Conservation (phyloP, 2,329 filamentous ascomycete genomes). For the Pochonia chlamydosporia region DNA sequence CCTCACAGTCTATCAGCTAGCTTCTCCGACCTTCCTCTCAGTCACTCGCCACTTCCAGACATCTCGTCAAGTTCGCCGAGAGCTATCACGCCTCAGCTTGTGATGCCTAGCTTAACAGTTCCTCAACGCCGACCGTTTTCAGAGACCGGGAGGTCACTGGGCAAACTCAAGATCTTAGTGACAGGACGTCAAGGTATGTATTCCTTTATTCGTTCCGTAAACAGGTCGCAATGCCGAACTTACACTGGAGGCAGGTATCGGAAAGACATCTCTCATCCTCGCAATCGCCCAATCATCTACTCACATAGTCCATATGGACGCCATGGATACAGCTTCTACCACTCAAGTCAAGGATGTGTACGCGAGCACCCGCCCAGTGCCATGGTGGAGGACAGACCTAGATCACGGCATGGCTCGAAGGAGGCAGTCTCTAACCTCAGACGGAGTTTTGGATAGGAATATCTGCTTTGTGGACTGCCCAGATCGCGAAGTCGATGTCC, state of each 20-base stretch:
- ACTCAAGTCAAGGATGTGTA: conserved; percentile 58
- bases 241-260: conserved; percentile 52
- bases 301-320: conserved; percentile 91
- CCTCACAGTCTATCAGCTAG: conserved; percentile 19
- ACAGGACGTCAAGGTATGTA: conserved; percentile 67
- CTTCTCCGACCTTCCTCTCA: conserved; percentile 14
- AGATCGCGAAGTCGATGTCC: conserved; percentile 49
- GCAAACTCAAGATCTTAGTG: conserved; percentile 82
- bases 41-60: conserved; percentile 14
- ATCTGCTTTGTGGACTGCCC: conserved; percentile 89
- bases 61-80: conserved; percentile 1
- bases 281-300: conserved; percentile 81
- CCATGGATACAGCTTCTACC: conserved; percentile 35
- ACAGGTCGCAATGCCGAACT: neutral
- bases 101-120: conserved; percentile 95
- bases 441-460: conserved; percentile 81
- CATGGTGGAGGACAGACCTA: conserved; percentile 81
- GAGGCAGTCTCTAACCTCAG: conserved; percentile 59
- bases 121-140: conserved; percentile 87
- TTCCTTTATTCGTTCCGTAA: too few relatives aligned
- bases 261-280: conserved; percentile 85
- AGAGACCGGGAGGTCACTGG: conserved; percentile 74
- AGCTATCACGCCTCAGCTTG: conserved; percentile 62
- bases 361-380: conserved; percentile 79
- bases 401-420: conserved; percentile 54